These are phyloP conservation scores for Phytophthora melonis DNA, from an alignment of 352 stramenopile species.

Conservation along the genomic window DNA sequence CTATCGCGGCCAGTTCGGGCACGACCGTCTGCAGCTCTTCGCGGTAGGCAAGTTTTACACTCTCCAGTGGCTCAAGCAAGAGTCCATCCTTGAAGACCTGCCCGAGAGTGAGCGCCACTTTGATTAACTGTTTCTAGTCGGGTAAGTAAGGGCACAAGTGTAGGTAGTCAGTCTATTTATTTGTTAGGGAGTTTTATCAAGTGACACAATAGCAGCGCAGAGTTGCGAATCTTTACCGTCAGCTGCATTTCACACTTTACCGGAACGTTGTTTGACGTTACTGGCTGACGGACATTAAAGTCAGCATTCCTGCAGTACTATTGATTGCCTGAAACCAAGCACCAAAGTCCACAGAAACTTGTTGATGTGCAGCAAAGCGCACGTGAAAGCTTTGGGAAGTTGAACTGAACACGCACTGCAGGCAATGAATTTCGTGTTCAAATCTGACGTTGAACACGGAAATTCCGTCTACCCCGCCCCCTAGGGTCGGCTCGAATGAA, in stretches of 20 bases:
- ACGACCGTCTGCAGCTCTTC: conserved; percentile 43
- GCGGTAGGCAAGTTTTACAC: conserved; percentile 52
- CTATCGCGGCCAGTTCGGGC: conserved; percentile 35
- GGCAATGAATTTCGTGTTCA: conserved; percentile 22
- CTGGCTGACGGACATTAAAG: too few species aligned
- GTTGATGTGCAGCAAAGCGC: not conserved
- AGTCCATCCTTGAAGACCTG: conserved; percentile 27
- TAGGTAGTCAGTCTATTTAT: conserved; percentile 43
- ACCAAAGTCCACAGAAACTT: not conserved
- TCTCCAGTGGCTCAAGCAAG: conserved; percentile 43
- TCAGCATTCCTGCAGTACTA: too few species aligned
- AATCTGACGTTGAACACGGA: conserved; percentile 31
- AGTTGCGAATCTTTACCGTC: conserved; percentile 6
- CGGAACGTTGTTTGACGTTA: not conserved
- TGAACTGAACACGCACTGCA: conserved; percentile 18
- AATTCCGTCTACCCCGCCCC: not conserved
- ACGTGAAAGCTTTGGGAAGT: conserved; percentile 2
- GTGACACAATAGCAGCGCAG: conserved; percentile 32
- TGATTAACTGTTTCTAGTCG: conserved; percentile 35
- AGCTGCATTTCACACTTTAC: not conserved
- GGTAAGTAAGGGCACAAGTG: conserved; percentile 22
- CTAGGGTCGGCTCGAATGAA: conserved; percentile 28
- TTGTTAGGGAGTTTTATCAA: conserved; percentile 36
- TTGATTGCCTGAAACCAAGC: not conserved
- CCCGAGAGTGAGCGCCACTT: conserved; percentile 38